These are phyloP conservation scores for Aureobasidium sp. DNA, from an alignment of 2,329 filamentous ascomycete species.

Conservation along the genomic window DNA sequence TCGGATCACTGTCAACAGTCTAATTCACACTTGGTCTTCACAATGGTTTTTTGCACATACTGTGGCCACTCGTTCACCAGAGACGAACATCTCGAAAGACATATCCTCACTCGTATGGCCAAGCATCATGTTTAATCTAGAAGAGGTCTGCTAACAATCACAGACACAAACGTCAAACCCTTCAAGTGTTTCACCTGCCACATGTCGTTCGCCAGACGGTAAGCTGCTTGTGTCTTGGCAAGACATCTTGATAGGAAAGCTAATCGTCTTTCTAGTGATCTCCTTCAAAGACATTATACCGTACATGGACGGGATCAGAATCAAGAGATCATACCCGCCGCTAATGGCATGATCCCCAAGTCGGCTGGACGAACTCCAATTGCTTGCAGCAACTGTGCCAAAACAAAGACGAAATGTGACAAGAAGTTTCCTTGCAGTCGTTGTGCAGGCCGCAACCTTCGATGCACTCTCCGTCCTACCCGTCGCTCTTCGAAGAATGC, in stretches of 20 bases:
- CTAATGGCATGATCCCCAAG: conserved; percentile 46
- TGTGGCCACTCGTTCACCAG: conserved; percentile 48
- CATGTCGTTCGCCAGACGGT: conserved; percentile 49
- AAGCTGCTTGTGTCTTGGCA: conserved; percentile 21
- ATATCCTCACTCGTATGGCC: conserved; percentile 45
- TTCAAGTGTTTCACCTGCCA: conserved; percentile 50
- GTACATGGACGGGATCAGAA: conserved; percentile 46
- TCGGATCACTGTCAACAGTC: conserved; percentile 19
- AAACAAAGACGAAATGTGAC: conserved; percentile 49
- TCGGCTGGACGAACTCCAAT: conserved; percentile 47
- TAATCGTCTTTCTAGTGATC: conserved; percentile 34
- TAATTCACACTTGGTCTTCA: background rate
- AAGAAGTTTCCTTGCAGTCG: conserved; percentile 49
- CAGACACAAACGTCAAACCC: conserved; percentile 49
- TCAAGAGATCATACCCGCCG: conserved; percentile 42
- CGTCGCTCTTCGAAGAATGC: conserved; percentile 42
- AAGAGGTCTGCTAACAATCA: background rate
- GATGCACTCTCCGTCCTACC: conserved; percentile 43
- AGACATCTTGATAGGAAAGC: conserved; percentile 10
- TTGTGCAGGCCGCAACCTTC: conserved; percentile 44
- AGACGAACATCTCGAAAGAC: conserved; percentile 47
- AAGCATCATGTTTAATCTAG: background rate
- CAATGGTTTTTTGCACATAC: conserved; percentile 49
- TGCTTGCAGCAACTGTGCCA: conserved; percentile 48
- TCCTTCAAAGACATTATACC: conserved; percentile 46